Evolutionary conservation across 2,329 filamentous ascomycete species (phyloP), one percentile per base, ranked within the genome.

Genomic region (Colletotrichum spinosum): DNA sequence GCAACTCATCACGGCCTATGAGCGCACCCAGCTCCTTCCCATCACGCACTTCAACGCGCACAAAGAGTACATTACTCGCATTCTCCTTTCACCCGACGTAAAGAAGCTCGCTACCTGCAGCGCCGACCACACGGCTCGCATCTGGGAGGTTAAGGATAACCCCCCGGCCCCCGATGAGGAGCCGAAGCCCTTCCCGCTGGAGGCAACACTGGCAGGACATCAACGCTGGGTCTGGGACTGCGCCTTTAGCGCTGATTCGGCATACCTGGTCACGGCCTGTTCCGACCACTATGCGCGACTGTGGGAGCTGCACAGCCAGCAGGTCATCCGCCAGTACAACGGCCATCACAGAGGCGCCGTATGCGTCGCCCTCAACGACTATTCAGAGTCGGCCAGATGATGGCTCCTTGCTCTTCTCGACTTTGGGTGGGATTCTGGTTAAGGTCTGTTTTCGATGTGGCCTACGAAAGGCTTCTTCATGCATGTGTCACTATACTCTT

Each of bases 191-290:
- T 96, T 92, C 71, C 91, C 90, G 9, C 86, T 97, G 17, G 92
- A 97, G 78, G 94, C 93, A 3, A 97, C 93, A 2, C 86, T 97
- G 1, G 92, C 92, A 25, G 93, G 92, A 59, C 94, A 97, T 79
- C 94, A 97, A 80, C 90, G 94, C 58, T 97, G 94, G 94, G 94
- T 97, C 1, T 97, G 94, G 94, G 94, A 97, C 77, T 97, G 94
- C 73, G 94, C 94, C 1, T 97, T 97, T 79, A 95, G 92, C 67
- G 94, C 94, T 34, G 94, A 97, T 76, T 94, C 91, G 39, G 94
- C 94, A 0, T 97, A 97, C 74, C 83, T 97, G 7, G 94, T 97
- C 11, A 97, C 94, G 1, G 94, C 94, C 6, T 97, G 93, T 76
- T 95, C 91, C 46, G 94, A 97, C 75, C 94, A 97, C 77, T 97